Base-by-base conservation (phyloP, 225 moss, liverwort and hornwort species). In the Pseudoscleropodium purum region DNA sequence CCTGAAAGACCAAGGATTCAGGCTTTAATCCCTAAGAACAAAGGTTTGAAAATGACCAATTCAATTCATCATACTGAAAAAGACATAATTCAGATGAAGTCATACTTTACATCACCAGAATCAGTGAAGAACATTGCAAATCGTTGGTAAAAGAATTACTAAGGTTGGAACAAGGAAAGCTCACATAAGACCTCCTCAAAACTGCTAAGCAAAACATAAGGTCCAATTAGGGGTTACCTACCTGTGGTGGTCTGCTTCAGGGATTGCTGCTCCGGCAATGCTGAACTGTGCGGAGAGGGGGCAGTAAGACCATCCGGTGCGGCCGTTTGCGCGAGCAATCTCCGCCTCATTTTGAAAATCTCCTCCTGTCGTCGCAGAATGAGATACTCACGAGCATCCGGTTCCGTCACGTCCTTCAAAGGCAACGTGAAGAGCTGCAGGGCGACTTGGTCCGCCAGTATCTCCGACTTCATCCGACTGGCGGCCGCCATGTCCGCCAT, bases 401-500 rank as follows among this genome's bases (percentile, higher is more conserved):
- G 80, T 60, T 84, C 84, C 51, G 75, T 64, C 43, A 88, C 85
- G 72, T 77, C 79, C 49, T 72, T 84, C 81, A 84, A 77, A 54
- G 91, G 85, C 80, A 91, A 61, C 60, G 89, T 89, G 89, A 91
- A 91, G 63, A 91, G 85, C 74, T 88, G 84, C 68, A 91, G 70
- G 29, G 88, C 89, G 63, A 62, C 67, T 66, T 91, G 91, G 49
- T 91, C 91, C 12, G 84, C 87, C 21, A 91, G 85, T 75, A 91
- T 89, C 52, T 88, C 89, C n/a, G 85, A 85, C 75, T 91, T 89
- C 91, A 85, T 89, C 85, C 84, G 79, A 52, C 84, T 84, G 18
- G 88, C 91, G 18, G 82, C 33, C 14, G 91, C 91, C 91, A 91
- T 89, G 85, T 91, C 89, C 85, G 91, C 91, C 84, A 84, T 89